Evolutionary conservation across 2,329 filamentous ascomycete genomes (phyloP).

Genomic region (Fusarium camptoceras): DNA sequence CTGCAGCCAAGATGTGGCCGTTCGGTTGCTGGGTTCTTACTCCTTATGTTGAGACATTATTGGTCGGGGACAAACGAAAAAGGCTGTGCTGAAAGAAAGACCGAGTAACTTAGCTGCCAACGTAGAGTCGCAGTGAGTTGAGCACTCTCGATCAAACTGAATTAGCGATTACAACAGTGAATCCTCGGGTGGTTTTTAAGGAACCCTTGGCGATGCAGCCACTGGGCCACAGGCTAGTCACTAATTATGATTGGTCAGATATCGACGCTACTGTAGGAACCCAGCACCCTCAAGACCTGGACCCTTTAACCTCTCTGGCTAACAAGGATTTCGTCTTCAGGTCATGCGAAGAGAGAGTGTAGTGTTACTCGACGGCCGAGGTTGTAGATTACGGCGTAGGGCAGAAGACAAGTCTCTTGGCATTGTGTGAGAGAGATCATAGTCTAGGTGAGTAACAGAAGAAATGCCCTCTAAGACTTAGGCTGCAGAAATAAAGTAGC

Average conservation of each 20-base stretch:
- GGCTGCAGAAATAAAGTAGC: too few relatives aligned
- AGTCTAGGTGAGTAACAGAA: too few relatives aligned
- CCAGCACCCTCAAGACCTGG: slow-evolving; percentile 17
- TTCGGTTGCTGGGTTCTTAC: not conserved
- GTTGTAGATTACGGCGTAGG: slow-evolving; percentile 62
- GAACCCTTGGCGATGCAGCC: slow-evolving; percentile 7
- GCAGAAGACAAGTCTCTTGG: slow-evolving; percentile 5
- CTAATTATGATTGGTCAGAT: slow-evolving; percentile 15
- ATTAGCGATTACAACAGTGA: not conserved
- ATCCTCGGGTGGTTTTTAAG: not conserved
- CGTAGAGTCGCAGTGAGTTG: not conserved
- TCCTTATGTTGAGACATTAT: not conserved
- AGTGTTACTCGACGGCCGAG: slow-evolving; percentile 37
- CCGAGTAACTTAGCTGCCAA: not conserved
- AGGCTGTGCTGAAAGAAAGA: not conserved
- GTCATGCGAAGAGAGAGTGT: slow-evolving; percentile 62
- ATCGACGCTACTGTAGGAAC: slow-evolving; percentile 27
- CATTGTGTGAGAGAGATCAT: not conserved
- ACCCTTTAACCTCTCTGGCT: slow-evolving; percentile 1
- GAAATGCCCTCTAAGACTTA: too few relatives aligned
- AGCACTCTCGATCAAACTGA: not conserved
- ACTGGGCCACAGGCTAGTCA: not conserved
- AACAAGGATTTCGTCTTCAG: slow-evolving; percentile 7
- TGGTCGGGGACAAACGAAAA: not conserved
- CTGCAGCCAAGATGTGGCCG: slow-evolving; percentile 5